Evolutionary conservation across 1,284 basidiomycete genomes (phyloP).

Genomic region (Mycosarcoma mackinlayi): DNA sequence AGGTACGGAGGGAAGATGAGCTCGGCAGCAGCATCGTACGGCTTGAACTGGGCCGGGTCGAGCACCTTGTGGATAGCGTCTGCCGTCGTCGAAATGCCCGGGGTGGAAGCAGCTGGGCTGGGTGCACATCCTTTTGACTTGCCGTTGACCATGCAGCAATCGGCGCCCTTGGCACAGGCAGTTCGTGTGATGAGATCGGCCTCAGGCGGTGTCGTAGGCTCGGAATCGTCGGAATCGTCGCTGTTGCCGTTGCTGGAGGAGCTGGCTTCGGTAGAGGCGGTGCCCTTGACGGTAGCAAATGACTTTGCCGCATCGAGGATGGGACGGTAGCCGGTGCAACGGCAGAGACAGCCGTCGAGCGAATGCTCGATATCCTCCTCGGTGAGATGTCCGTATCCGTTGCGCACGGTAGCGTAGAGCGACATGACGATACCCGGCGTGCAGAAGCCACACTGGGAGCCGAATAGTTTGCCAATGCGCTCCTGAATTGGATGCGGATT

Average conservation of each 20-base stretch:
- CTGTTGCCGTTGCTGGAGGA: constrained; percentile 21
- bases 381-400: constrained; percentile 57
- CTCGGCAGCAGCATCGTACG: constrained; percentile 66
- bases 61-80: constrained; percentile 41
- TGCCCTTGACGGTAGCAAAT: constrained; percentile 52
- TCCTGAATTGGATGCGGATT: constrained; percentile 69
- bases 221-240: constrained; percentile 41
- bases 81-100: constrained; percentile 37
- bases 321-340: constrained; percentile 62
- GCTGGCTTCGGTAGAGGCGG: constrained; percentile 4
- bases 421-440: constrained; percentile 68
- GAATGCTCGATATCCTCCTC: constrained; percentile 67
- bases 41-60: constrained; percentile 43
- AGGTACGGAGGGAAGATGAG: constrained; percentile 68
- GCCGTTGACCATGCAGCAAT: constrained; percentile 56
- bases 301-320: constrained; percentile 62
- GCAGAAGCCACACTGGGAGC: constrained; percentile 68
- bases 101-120: neutral
- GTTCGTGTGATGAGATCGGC: constrained; percentile 43
- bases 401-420: constrained; percentile 68
- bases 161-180: constrained; percentile 50
- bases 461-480: constrained; percentile 66
- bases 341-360: constrained; percentile 69
- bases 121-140: constrained; percentile 32
- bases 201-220: constrained; percentile 44